A percentile compares a stretch with the other conserved stretches of the same genome.
phyloP scores from a whole-genome alignment of 495 filamentous ascomycete species.

The Amorphotheca resinae region DNA sequence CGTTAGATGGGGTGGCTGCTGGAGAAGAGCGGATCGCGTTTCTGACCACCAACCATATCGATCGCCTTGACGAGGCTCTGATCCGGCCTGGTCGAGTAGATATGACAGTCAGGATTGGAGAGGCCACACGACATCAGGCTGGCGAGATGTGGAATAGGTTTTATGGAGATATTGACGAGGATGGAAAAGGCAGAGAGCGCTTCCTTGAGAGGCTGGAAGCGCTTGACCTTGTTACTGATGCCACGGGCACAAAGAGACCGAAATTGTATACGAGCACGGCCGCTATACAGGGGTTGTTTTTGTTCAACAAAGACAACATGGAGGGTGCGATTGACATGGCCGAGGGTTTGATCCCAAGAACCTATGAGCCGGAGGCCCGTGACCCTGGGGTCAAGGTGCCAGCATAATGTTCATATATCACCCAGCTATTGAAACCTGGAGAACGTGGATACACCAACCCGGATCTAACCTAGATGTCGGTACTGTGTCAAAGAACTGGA shows the following conservation, averaged over 20 bases:
- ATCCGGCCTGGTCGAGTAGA: slow-evolving; percentile 88
- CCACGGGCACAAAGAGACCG: slow-evolving; percentile 29
- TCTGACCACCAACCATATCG: slow-evolving; percentile 89
- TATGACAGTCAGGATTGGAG: slow-evolving; percentile 81
- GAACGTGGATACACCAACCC: too few species aligned
- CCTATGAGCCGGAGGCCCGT: slow-evolving; percentile 31
- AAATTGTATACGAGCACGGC: slow-evolving; percentile 62
- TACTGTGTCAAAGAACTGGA: too few species aligned
- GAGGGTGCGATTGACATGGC: slow-evolving; percentile 75
- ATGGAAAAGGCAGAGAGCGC: slow-evolving; percentile 40
- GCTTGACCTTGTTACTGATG: slow-evolving; percentile 34
- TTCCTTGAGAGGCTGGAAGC: slow-evolving; percentile 38
- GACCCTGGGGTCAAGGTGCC: slow-evolving; percentile 1
- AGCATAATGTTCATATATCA: too few species aligned
- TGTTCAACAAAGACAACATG: slow-evolving; percentile 87
- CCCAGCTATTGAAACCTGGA: too few species aligned
- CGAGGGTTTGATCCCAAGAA: slow-evolving; percentile 46
- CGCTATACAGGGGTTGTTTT: slow-evolving; percentile 81
- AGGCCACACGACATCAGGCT: slow-evolving; percentile 76
- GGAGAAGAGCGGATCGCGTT: slow-evolving; percentile 89
- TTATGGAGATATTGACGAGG: slow-evolving; percentile 67
- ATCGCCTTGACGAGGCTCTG: slow-evolving; percentile 76
- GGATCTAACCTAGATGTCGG: too few species aligned
- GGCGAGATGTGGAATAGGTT: slow-evolving; percentile 87
- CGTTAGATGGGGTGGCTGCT: slow-evolving; percentile 88